Evolutionary conservation across 768 basidiomycete species (phyloP), one percentile per base, ranked within the genome.

Genomic region (Dacryopinax spathularia): DNA sequence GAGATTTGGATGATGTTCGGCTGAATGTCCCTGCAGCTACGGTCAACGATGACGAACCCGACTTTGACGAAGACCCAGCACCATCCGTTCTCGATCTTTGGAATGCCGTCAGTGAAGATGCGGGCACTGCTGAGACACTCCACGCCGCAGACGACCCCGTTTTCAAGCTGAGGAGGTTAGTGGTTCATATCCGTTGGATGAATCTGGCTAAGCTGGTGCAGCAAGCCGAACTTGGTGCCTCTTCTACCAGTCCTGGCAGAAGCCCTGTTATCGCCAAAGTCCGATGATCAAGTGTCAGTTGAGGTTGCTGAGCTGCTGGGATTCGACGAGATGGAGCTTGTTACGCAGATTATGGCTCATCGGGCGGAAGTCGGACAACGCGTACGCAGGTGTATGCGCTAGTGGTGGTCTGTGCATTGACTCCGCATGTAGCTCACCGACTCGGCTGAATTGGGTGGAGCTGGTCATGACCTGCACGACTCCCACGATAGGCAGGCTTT

Each of bases 231-330:
- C 48, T 27, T 56, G 48, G 13, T 56, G 15, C 48, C 48, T 27
- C 48, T 56, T 6, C 48, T 56, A 9, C 48, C 48, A 2, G 25
- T 56, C 3, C 48, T 56, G 7, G 48, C 25, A 18, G 48, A 56
- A 56, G 48, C 48, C 6, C 64, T 74, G 4, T 44, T 43, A 13
- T 66, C 67, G 0, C 27, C 41, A 0, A 64, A 69, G 0, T 65
- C 67, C 20, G 79, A 87, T 66, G 89, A 92, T 33, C 83, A 81
- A 22, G 87, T 96, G 33, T 88, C 90, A 29, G 82, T 76, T 29
- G 87, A 90, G 67, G 72, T 97, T 10, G 82, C 81, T 7, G 93
- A 96, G 65, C 75, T 89, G 10, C 72, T 94, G 56, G 95, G 93
- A 1, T 90, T 86, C 71, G 89, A 95, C 60, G 81, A 87, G 18